Conservation (phyloP, 2,329 filamentous ascomycete species). For the Didymella sp. region DNA sequence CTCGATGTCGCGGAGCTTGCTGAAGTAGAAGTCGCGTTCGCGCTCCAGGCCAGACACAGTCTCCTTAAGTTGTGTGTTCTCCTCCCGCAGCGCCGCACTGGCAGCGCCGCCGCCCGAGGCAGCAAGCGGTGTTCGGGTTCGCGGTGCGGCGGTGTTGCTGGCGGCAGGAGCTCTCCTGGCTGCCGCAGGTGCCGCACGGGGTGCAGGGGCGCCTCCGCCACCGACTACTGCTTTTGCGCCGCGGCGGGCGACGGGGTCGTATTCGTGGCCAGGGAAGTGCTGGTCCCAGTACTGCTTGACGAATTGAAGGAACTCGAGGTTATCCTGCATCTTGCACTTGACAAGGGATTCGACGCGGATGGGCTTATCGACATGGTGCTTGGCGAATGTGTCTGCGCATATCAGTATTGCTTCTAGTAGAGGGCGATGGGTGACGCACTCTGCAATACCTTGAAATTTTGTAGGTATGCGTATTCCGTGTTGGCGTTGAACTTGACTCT, state of each 20-base stretch:
- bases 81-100: conserved; percentile 76
- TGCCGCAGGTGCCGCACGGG: conserved; percentile 60
- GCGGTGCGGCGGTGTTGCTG: conserved; percentile 49
- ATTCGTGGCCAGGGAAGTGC: conserved; percentile 95
- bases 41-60: conserved; percentile 93
- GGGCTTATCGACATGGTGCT: conserved; percentile 86
- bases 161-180: conserved; percentile 54
- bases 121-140: conserved; percentile 51
- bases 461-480: conserved; percentile 94
- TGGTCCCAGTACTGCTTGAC: conserved; percentile 97
- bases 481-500: conserved; percentile 99
- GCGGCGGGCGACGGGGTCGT: conserved; percentile 85
- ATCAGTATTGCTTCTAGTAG: conserved; percentile 5
- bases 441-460: conserved; percentile 98
- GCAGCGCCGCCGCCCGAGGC: conserved; percentile 63
- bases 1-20: conserved; percentile 97
- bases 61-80: conserved; percentile 90
- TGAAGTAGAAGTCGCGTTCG: conserved; percentile 98
- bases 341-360: conserved; percentile 87
- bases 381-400: conserved; percentile 76
- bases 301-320: conserved; percentile 98
- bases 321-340: conserved; percentile 99
- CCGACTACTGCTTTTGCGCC: conserved; percentile 68
- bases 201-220: conserved; percentile 53
- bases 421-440: conserved; percentile 64